Evolutionary conservation across 176 grass and related monocot species (phyloP).

Genomic region (Triticum aestivum): DNA sequence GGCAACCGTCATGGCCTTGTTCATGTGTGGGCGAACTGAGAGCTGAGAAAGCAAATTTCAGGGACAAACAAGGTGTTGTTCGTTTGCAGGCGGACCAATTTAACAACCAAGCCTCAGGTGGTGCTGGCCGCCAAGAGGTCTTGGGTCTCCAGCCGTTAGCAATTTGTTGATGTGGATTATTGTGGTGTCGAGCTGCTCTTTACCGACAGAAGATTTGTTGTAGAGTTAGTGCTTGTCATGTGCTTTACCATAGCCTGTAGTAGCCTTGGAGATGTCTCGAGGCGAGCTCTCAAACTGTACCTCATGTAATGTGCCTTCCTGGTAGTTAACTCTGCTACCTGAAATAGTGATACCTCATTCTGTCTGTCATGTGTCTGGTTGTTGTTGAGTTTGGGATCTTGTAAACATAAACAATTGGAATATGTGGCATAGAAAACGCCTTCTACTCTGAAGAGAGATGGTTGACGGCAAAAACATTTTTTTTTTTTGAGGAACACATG

Average conservation of each 20-base stretch:
- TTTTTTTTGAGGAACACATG: too few relatives aligned
- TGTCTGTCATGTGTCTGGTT: neutral
- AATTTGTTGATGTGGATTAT: conserved; percentile 32
- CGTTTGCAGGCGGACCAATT: conserved; percentile 10
- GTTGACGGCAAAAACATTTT: neutral
- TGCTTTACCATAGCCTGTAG: conserved; percentile 13
- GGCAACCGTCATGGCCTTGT: conserved; percentile 82
- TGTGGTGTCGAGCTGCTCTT: neutral
- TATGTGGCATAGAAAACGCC: neutral
- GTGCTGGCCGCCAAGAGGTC: conserved; percentile 12
- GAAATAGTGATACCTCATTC: conserved; percentile 5
- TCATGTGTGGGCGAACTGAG: conserved; percentile 93
- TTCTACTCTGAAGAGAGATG: neutral
- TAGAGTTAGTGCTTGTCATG: conserved; percentile 22
- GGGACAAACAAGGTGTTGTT: neutral
- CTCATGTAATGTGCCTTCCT: conserved; percentile 17
- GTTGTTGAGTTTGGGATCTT: neutral
- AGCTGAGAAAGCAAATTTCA: neutral
- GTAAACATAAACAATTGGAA: neutral
- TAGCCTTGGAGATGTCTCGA: neutral
- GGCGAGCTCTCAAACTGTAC: conserved; percentile 27
- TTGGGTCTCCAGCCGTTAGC: neutral
- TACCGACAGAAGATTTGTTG: conserved; percentile 37
- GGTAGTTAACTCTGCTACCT: conserved; percentile 19
- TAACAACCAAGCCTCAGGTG: conserved; percentile 22